These are phyloP conservation scores for Tetrapisispora pingtungensis DNA, from an alignment of 805 yeast genomes.

Conservation along the genomic window DNA sequence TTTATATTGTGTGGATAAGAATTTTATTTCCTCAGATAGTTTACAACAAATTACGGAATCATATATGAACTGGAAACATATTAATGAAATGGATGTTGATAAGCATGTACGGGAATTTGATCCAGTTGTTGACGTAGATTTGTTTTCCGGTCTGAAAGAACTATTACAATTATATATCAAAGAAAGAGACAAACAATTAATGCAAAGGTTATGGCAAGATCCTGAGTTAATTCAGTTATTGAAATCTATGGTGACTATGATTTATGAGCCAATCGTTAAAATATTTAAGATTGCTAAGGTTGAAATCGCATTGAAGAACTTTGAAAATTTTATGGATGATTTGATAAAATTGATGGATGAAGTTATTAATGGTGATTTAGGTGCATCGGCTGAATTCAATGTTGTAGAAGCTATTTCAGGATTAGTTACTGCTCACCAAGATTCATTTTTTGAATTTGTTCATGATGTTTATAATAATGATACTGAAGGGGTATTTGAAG, in stretches of 20 bases:
- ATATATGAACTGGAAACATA: slow-evolving; percentile 22
- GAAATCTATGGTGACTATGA: slow-evolving; percentile 59
- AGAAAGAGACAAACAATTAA: slow-evolving; percentile 61
- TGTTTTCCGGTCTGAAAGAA: slow-evolving; percentile 48
- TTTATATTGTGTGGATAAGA: slow-evolving; percentile 17
- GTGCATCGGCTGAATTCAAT: slow-evolving; percentile 54
- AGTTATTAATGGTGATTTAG: slow-evolving; percentile 32
- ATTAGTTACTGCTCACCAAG: slow-evolving; percentile 63
- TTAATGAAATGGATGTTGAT: slow-evolving; percentile 2
- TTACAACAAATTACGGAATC: slow-evolving; percentile 24
- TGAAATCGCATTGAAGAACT: slow-evolving; percentile 52
- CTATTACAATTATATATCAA: slow-evolving; percentile 55
- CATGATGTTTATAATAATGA: slow-evolving; percentile 80
- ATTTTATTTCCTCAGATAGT: slow-evolving; percentile 13
- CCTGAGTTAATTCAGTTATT: slow-evolving; percentile 69
- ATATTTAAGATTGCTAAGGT: slow-evolving; percentile 59
- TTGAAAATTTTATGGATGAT: slow-evolving; percentile 59
- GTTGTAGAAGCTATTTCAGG: slow-evolving; percentile 44
- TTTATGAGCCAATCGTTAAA: slow-evolving; percentile 64
- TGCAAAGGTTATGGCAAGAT: slow-evolving; percentile 77
- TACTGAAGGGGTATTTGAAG: slow-evolving; percentile 57
- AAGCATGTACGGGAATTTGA: not conserved
- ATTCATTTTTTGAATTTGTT: slow-evolving; percentile 60
- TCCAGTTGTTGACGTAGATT: slow-evolving; percentile 26
- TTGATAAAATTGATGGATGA: slow-evolving; percentile 49